Percentiles rank a stretch among this genome's conserved stretches.
These are phyloP conservation scores for Populus nigra DNA, from an alignment of 345 rosid genomes.

Conservation along the genomic window DNA sequence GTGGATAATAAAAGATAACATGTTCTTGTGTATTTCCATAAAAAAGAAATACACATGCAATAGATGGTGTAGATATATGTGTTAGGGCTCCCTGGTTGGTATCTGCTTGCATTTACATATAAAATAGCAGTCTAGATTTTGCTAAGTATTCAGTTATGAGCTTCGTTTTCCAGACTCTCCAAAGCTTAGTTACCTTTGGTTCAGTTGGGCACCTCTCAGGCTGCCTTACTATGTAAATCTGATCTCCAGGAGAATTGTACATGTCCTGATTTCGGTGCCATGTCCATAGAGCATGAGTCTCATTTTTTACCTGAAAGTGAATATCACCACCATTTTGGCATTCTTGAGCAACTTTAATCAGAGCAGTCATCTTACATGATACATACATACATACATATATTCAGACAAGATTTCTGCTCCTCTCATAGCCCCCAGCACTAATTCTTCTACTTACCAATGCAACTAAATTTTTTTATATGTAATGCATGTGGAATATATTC, in stretches of 20 bases:
- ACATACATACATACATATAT: no score
- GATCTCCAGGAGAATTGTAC: slow-evolving; percentile 53
- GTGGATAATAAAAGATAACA: no score
- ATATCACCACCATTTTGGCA: background rate
- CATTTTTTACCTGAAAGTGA: slow-evolving; percentile 63
- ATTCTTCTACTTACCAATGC: background rate
- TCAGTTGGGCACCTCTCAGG: slow-evolving; percentile 51
- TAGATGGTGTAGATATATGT: no score
- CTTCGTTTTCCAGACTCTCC: background rate
- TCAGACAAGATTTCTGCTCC: no score
- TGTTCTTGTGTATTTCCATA: no score
- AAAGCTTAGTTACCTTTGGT: slow-evolving; percentile 27
- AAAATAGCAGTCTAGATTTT: background rate
- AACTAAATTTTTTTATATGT: background rate
- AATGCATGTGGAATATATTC: background rate
- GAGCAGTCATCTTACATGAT: background rate
- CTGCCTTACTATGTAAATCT: slow-evolving; percentile 76
- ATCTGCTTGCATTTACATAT: background rate
- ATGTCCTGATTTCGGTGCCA: slow-evolving; percentile 87
- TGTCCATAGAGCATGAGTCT: slow-evolving; percentile 83
- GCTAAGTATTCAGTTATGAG: background rate
- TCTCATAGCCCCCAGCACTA: no score
- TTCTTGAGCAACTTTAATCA: background rate
- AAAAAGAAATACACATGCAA: no score
- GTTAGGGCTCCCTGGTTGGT: background rate